phyloP scores from a whole-genome alignment of 2,329 filamentous ascomycete genomes.

The Rutstroemia sp. region DNA sequence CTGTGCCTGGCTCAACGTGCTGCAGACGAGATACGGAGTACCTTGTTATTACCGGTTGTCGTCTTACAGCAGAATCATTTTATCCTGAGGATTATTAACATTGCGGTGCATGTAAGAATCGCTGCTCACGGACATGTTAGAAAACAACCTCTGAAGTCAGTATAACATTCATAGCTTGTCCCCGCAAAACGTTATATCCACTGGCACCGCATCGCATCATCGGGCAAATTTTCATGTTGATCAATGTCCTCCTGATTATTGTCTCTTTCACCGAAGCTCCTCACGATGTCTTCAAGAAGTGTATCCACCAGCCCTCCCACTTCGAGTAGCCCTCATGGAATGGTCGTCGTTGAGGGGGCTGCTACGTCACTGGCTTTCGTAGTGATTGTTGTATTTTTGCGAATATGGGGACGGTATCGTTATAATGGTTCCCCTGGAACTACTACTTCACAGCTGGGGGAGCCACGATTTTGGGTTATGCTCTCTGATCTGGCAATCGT shows the following conservation, averaged over 20 bases:
- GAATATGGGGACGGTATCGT: constrained; percentile 13
- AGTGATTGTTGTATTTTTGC: constrained; percentile 8
- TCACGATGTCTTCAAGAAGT: not conserved
- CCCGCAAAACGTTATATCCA: no score
- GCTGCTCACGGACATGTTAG: no score
- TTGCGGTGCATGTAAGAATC: no score
- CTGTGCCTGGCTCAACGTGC: no score
- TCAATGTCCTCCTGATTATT: not conserved
- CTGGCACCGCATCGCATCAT: no score
- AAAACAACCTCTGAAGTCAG: no score
- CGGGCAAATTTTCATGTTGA: not conserved
- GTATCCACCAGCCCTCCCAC: constrained; percentile 5
- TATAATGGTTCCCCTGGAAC: not conserved
- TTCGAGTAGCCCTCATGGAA: constrained; percentile 7
- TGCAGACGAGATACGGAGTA: no score
- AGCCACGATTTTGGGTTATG: constrained; percentile 8
- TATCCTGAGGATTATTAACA: no score
- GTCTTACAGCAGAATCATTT: no score
- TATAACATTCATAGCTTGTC: no score
- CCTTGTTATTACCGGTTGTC: no score
- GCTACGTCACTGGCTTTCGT: constrained; percentile 3
- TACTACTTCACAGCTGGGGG: constrained; percentile 3
- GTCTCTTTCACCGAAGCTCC: not conserved
- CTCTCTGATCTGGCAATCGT: constrained; percentile 9
- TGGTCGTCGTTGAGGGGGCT: not conserved